phyloP scores from a whole-genome alignment of 371 early-diverging fungal genomes.

The Lichtheimia ornata region DNA sequence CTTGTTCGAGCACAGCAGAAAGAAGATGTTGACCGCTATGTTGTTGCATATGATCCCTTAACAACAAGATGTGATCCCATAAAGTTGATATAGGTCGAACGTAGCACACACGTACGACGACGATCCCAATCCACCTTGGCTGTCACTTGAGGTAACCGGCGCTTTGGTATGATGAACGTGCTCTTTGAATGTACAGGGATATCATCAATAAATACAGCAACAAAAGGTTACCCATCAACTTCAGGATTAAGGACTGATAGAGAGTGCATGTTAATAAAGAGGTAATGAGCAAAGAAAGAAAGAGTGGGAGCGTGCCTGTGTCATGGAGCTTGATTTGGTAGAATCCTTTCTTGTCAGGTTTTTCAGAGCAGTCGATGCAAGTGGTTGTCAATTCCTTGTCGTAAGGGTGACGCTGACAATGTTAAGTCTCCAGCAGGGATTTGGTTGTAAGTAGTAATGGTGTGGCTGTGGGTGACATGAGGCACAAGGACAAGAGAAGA shows the following conservation, averaged over 20 bases:
- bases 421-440: constrained; percentile 40
- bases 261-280: too few species aligned
- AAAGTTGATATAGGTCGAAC: neutral
- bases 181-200: constrained; percentile 55
- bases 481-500: neutral
- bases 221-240: constrained; percentile 75
- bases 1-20: constrained; percentile 66
- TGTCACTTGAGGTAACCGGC: constrained; percentile 49
- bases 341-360: constrained; percentile 43
- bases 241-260: constrained; percentile 67
- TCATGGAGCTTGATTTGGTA: constrained; percentile 40
- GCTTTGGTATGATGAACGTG: constrained; percentile 67
- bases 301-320: constrained; percentile 24
- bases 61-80: neutral
- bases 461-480: neutral
- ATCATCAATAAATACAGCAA: constrained; percentile 63
- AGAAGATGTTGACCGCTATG: constrained; percentile 81
- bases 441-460: constrained; percentile 16
- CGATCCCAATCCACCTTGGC: constrained; percentile 69
- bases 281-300: too few species aligned
- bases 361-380: constrained; percentile 40
- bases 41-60: constrained; percentile 75
- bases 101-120: constrained; percentile 30
- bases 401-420: constrained; percentile 41
- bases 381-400: constrained; percentile 25